Evolutionary conservation across 805 yeast genomes (phyloP).

Genomic region (Pichia nanzhaoensis): DNA sequence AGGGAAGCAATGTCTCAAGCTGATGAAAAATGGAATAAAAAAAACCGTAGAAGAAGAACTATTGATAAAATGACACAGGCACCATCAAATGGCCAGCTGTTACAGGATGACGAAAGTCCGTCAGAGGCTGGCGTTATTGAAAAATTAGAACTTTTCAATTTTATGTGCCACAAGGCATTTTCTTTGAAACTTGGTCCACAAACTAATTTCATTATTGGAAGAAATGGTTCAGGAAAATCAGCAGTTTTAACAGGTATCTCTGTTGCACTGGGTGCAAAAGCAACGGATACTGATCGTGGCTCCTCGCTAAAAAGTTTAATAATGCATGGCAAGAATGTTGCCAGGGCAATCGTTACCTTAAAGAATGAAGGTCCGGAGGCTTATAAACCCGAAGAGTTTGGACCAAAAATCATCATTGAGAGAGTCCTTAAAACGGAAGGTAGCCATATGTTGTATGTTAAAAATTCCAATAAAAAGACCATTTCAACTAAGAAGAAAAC

Average conservation of each 20-base stretch:
- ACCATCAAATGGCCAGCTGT: conserved; percentile 6
- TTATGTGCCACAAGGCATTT: conserved; percentile 87
- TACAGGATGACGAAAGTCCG: conserved; percentile 23
- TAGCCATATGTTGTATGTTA: conserved; percentile 46
- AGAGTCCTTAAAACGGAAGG: conserved; percentile 55
- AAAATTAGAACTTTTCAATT: conserved; percentile 57
- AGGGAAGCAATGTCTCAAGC: conserved; percentile 26
- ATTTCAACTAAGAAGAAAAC: conserved; percentile 58
- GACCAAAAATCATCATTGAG: conserved; percentile 62
- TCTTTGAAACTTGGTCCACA: conserved; percentile 69
- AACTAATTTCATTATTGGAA: conserved; percentile 80
- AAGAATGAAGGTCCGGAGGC: conserved; percentile 62
- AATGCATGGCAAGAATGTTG: conserved; percentile 65
- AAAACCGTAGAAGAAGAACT: conserved; percentile 9
- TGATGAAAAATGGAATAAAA: conserved; percentile 17
- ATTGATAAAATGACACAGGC: conserved; percentile 21
- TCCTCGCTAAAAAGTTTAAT: conserved; percentile 61
- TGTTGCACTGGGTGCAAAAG: conserved; percentile 83
- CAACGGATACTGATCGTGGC: conserved; percentile 83
- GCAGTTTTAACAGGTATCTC: conserved; percentile 84
- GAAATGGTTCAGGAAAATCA: conserved; percentile 88
- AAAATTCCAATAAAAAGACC: conserved; percentile 42
- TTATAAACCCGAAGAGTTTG: conserved; percentile 57
- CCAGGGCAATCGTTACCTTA: conserved; percentile 59
- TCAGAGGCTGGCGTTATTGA: conserved; percentile 63